phyloP scores from a whole-genome alignment of 176 grass and related monocot species.

The Avena eriantha region DNA sequence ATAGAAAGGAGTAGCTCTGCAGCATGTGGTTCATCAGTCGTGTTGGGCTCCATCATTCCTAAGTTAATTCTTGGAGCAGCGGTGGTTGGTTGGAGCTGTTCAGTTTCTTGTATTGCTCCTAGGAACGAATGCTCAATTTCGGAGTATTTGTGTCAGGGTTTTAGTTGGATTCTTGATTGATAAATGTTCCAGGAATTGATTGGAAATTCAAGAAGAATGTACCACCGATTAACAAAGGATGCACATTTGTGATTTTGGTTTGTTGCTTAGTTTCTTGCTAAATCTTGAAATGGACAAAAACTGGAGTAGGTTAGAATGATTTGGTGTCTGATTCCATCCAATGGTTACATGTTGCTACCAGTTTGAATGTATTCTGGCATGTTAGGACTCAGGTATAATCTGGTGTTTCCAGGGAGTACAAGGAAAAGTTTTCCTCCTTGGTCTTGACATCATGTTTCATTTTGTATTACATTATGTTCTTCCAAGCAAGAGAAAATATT shows the following conservation, averaged over 20 bases:
- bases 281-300: constrained; percentile 17
- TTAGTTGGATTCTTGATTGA: not conserved
- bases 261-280: not conserved
- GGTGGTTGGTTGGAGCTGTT: not conserved
- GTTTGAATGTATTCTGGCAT: too few relatives aligned
- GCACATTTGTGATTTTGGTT: constrained; percentile 20
- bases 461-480: too few relatives aligned
- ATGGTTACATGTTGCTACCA: constrained; percentile 6
- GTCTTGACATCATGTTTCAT: too few relatives aligned
- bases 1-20: not conserved
- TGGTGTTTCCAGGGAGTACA: too few relatives aligned
- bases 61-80: not conserved
- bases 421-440: too few relatives aligned
- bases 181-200: constrained; percentile 26
- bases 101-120: constrained; percentile 28
- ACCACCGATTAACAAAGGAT: not conserved
- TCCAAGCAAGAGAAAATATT: too few relatives aligned
- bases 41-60: not conserved
- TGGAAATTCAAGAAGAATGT: not conserved
- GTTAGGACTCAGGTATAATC: too few relatives aligned
- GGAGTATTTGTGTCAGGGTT: not conserved
- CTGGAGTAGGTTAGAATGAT: not conserved
- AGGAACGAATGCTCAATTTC: too few relatives aligned
- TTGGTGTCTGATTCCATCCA: constrained; percentile 19
- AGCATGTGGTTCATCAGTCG: constrained; percentile 31